Evolutionary conservation across 2,329 filamentous ascomycete species (phyloP).

Genomic region (Aspergillus pseudotamarii): DNA sequence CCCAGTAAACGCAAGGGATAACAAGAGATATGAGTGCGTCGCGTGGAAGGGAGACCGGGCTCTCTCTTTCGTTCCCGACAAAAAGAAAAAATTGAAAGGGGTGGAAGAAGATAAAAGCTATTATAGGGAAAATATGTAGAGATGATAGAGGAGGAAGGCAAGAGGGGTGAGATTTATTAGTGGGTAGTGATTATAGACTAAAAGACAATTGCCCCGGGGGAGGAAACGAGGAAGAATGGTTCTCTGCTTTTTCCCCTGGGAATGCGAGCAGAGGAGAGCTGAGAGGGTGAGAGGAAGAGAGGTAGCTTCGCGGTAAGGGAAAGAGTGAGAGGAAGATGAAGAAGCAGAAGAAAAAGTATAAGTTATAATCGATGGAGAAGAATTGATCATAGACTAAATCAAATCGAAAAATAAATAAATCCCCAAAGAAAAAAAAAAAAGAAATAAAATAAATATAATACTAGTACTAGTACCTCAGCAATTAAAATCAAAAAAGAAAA

Average conservation of each 20-base stretch:
- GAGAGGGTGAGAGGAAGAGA: constrained; percentile 19
- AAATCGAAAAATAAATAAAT: constrained; percentile 1
- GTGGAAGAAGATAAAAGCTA: background rate
- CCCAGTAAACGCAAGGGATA: constrained; percentile 33
- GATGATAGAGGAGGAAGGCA: background rate
- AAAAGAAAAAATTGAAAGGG: background rate
- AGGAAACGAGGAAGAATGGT: constrained; percentile 5
- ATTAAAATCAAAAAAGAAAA: constrained; percentile 14
- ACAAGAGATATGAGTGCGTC: constrained; percentile 26
- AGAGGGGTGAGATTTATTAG: constrained; percentile 3
- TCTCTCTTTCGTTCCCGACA: constrained; percentile 2
- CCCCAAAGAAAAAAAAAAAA: background rate
- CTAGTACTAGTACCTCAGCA: background rate
- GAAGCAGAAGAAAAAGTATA: constrained; percentile 7
- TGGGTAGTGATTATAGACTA: background rate
- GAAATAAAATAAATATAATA: background rate
- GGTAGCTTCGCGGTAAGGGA: constrained; percentile 7
- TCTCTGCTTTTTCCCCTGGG: constrained; percentile 11
- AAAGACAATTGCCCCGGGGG: constrained; percentile 4
- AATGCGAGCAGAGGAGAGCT: constrained; percentile 19
- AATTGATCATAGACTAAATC: constrained; percentile 7
- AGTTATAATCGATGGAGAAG: background rate
- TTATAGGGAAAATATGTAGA: background rate
- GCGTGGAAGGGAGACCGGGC: constrained; percentile 32
- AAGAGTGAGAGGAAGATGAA: constrained; percentile 12